phyloP scores from a whole-genome alignment of 176 grass and related monocot genomes.

The Oryza rufipogon region DNA sequence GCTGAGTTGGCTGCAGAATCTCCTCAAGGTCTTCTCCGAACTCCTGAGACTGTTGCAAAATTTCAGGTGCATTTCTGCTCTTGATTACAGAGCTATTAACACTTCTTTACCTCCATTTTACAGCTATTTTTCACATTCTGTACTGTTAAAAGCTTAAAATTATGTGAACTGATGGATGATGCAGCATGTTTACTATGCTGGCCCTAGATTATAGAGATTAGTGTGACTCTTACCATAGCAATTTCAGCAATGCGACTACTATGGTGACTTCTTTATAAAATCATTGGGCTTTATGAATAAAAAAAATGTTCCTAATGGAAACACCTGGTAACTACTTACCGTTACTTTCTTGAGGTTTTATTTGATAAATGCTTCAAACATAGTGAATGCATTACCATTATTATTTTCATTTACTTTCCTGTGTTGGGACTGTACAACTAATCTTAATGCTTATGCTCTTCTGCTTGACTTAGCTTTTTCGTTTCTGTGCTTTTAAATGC shows the following conservation, averaged over 20 bases:
- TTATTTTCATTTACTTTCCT: slow-evolving; percentile 4
- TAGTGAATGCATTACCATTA: background rate
- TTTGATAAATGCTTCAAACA: background rate
- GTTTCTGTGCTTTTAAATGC: slow-evolving; percentile 41
- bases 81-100: slow-evolving; percentile 2
- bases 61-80: slow-evolving; percentile 71
- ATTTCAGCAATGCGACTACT: background rate
- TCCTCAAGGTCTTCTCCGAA: slow-evolving; percentile 86
- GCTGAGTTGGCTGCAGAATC: slow-evolving; percentile 97
- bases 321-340: background rate
- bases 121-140: background rate
- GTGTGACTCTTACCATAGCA: background rate
- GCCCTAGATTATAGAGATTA: slow-evolving; percentile 2
- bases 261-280: background rate
- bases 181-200: background rate
- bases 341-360: background rate
- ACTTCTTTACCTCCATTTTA: slow-evolving; percentile 20
- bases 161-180: slow-evolving; percentile 12
- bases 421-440: slow-evolving; percentile 6
- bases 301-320: background rate
- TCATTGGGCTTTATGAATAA: background rate
- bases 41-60: slow-evolving; percentile 90
- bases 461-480: background rate
- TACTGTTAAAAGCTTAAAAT: background rate
- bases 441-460: slow-evolving; percentile 29